Evolutionary conservation across 345 rosid genomes (phyloP), one percentile per base, ranked within the genome.

Genomic region (Lepidium didymum): DNA sequence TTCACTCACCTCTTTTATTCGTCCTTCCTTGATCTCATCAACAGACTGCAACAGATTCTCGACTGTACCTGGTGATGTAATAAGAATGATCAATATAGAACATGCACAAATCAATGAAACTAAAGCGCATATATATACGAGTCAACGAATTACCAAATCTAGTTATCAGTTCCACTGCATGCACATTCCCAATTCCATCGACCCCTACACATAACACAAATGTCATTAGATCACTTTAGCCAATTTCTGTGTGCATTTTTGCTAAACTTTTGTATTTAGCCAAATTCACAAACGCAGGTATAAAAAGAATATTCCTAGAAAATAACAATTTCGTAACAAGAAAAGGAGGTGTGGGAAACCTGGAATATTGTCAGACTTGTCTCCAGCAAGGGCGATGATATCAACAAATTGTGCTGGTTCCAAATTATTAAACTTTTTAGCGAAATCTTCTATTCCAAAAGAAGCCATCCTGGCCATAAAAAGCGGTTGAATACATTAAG

Each of bases 391-490:
- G 54, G 97, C 70, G 46, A 87, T 75, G 14, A 88, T 69, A 78
- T 93, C 99, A 72, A 87, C 97, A 77, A 91, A 90, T 76, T 93
- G 99, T 46, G 85, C 77, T 63, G 96, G 99, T 68, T 81, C 70
- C 80, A 91, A 60, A 55, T 58, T 79, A 67, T 96, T 91, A 52
- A 80, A 93, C 75, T 79, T 86, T 79, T 86, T 54, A 64, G 99
- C 89, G 64, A 93, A 93, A 59, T 93, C 92, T 76, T 93, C 99
- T 78, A 87, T 62, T 60, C 99, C 99, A 66, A 85, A 93, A 54
- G 99, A 93, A 62, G 81, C 85, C 96, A 93, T 88, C 77, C 99
- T 93, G 85, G 29, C 56, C 63, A 73, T 64, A 61, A 49, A 56
- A 84, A 78, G 62, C 6, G 38, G 53, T 49, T 40, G 49, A 62